Evolutionary conservation across 768 basidiomycete species (phyloP), one percentile per base, ranked within the genome.

Genomic region (Phylloporus sp.): DNA sequence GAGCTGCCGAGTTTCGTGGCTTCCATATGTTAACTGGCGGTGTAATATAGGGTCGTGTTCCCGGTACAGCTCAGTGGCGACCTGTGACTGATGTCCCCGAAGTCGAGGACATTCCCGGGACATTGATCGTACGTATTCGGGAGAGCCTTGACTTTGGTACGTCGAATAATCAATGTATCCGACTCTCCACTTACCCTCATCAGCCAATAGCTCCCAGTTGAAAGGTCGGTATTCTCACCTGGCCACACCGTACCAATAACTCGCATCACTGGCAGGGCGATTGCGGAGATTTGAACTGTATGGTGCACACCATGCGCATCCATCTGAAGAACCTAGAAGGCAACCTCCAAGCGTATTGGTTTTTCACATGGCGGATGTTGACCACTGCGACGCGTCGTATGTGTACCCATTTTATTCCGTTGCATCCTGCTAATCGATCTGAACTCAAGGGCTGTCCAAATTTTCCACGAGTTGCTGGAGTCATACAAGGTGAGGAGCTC

Each of bases 321-420:
- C 97, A 0, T 92, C 91, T 2, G 95, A 97, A 55, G 84, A 80
- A 50, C 95, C 90, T 0, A 76, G 82, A 13, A 76, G 93, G 55
- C 80, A 84, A 48, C 78, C 86, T 51, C 85, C 93, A 5, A 80
- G 77, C 12, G 83, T 84, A 2, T 70, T 97, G 22, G 91, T 97
- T 20, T 94, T 99, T 70, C 95, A 98, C 60, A 79, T 97, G 77
- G 86, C 87, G 12, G 95, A 98, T 70, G 88, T 97, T 4, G 91
- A 94, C 51, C 80, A 76, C 16, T 85, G 91, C 53, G 95, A 99
- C 66, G 93, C 95, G 8, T 92, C 91, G 88, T 95, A 62, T 68
- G 87, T 72, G 20, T 13, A 28, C n/a, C 11, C 6, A 2, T n/a
- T 45, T 26, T 36, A 9, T 41, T 50, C 22, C 45, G n/a, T 36